These are phyloP conservation scores for Leccinum disarticulatum DNA, from an alignment of 768 basidiomycete genomes.

Conservation along the genomic window DNA sequence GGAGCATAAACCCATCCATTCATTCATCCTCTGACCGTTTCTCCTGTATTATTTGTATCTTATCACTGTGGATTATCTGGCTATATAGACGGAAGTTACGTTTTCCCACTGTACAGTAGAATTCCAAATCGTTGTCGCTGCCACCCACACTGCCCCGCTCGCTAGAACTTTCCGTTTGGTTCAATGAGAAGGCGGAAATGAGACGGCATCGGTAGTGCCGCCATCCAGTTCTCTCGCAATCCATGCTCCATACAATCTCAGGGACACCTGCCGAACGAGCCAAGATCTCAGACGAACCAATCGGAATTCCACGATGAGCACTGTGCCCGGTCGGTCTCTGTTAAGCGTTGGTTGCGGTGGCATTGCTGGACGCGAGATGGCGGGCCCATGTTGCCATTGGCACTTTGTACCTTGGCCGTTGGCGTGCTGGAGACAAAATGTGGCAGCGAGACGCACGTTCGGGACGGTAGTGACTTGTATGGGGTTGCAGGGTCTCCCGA, in stretches of 20 bases:
- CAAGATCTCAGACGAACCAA: background rate
- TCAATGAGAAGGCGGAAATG: background rate
- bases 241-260: too few relatives aligned
- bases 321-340: too few relatives aligned
- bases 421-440: background rate
- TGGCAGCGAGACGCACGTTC: background rate
- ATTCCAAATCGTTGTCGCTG: background rate
- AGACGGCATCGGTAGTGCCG: background rate
- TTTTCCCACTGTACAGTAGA: too few relatives aligned
- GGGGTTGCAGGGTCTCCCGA: too few relatives aligned
- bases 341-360: background rate
- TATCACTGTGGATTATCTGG: too few relatives aligned
- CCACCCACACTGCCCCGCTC: background rate
- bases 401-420: background rate
- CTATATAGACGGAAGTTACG: too few relatives aligned
- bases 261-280: background rate
- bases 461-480: too few relatives aligned
- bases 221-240: background rate
- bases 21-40: too few relatives aligned
- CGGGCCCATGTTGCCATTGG: background rate
- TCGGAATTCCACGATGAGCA: background rate
- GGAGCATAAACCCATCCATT: too few relatives aligned
- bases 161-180: background rate
- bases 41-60: too few relatives aligned
- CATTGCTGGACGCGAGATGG: background rate